Base-by-base conservation (phyloP, 352 stramenopile genomes). In the Globisporangium nunn region DNA sequence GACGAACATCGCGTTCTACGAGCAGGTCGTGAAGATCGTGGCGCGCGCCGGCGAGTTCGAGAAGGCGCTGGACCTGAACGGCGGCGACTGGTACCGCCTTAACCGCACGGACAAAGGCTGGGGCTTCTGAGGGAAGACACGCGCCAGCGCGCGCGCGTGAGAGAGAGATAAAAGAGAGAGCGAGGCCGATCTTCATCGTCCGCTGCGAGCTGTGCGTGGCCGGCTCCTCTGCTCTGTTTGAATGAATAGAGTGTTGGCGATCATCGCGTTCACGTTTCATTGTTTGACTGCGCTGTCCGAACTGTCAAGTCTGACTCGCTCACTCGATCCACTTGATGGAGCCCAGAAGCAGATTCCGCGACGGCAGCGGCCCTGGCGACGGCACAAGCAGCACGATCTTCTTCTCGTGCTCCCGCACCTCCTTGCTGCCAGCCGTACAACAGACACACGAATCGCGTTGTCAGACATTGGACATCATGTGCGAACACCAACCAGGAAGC, bases 271-370 rank as follows among this genome's bases (percentile, higher is more conserved):
- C 23, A 18, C 28, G 6, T 14, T n/a, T 14, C 28, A n/a, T 23
- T 43, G 44, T 11, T 40, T 40, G 15, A 4, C 14, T 40, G 17
- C 23, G 23, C 23, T 57, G 4, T 15, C 41, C 5, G 23, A 4
- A 30, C 43, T 48, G 43, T 14, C 12, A 23, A 23, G 23, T 11
- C 3, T 1, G 29, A 23, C 3, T 6, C 15, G 47, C 29, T 62
- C 47, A 93, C 52, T 93, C 82, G 66, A 91, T 87, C 80, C 82
- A 93, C 62, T 93, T 93, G 61, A 93, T 88, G 17, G 85, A 92
- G 18, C 85, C 82, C 7, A 93, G 50, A 29, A 95, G 50, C 7
- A 95, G 56, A 62, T 91, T 88, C 46, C 82, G 79, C 30, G 85
- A 95, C 12, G 82, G 82, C 12, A 95, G 61, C 35, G 81, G 77